Base-by-base conservation (phyloP, 306 rosid genomes). In the Malus fusca region DNA sequence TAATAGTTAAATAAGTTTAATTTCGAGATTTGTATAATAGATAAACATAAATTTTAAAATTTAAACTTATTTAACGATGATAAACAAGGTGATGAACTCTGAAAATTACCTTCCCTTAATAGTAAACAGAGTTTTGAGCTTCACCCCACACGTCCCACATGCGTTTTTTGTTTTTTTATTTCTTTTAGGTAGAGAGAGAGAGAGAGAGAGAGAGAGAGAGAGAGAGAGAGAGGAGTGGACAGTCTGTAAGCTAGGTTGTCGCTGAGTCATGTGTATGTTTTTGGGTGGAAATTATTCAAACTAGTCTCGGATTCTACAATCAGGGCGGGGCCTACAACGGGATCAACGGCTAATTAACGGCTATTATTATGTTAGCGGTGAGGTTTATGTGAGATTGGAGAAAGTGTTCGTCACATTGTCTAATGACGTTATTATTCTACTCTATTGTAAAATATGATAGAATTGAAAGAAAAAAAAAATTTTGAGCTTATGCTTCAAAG, bases 21-120 rank as follows among this genome's bases (percentile, higher is more conserved):
- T 37, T 37, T 37, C 0, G 0, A 37, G 0, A 6, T 37, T 0
- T 7, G 0, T 1, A 0, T 37, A 7, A 0, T 5, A 1, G 0
- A 7, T 37, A 7, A 1, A 37, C 1, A 37, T 0, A 37, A 37
- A 37, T 37, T 0, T 37, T 0, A 37, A 37, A 37, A 37, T 37
- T 7, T 37, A 0, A 1, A 1, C 0, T 7, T 0, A 6, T 37
- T 0, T 2, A 37, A 7, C 0, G 0, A 1, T 37, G 0, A 37
- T 37, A 37, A 37, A 37, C 0, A 37, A 37, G 1, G 1, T 7
- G 0, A 7, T 0, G 2, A 37, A 0, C 2, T n/a, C n/a, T n/a
- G n/a, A n/a, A n/a, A n/a, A 7, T 7, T 37, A 37, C 2, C 2
- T 1, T 0, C 2, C 8, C 1, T 37, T 37, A 37, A 7, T 37